Conservation (phyloP, 2,329 filamentous ascomycete genomes). For the Clonostachys rosea region DNA sequence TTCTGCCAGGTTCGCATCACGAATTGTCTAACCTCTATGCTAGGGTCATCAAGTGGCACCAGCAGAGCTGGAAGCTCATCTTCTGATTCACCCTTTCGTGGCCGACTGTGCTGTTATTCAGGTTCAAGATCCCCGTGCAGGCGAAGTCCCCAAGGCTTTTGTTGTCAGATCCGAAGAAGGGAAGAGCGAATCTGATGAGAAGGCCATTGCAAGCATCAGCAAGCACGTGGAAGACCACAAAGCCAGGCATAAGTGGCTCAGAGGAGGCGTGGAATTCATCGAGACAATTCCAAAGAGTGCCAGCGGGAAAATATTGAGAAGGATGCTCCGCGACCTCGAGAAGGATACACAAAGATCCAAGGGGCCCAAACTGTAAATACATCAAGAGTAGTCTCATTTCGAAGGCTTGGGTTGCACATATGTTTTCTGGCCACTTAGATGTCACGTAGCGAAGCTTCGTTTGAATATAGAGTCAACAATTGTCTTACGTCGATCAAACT, state of each 20-base stretch:
- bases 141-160: constrained; percentile 58
- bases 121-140: constrained; percentile 48
- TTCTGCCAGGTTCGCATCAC: neutral
- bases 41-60: constrained; percentile 72
- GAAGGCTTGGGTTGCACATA: too few relatives aligned
- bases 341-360: constrained; percentile 57
- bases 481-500: too few relatives aligned
- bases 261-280: constrained; percentile 55
- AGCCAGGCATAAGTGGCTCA: constrained; percentile 61
- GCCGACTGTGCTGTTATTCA: constrained; percentile 70
- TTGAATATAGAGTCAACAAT: too few relatives aligned
- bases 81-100: constrained; percentile 65
- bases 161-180: constrained; percentile 41
- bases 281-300: constrained; percentile 66
- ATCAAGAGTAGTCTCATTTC: too few relatives aligned
- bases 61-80: constrained; percentile 69
- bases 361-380: constrained; percentile 58
- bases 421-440: too few relatives aligned
- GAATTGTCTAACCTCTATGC: too few relatives aligned
- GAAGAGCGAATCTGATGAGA: constrained; percentile 45
- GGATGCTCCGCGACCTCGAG: constrained; percentile 66
- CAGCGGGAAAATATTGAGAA: constrained; percentile 65
- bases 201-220: constrained; percentile 41
- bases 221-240: constrained; percentile 59
- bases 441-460: too few relatives aligned